A percentile compares a stretch with the other conserved stretches of the same genome.
Conservation (phyloP, 495 filamentous ascomycete genomes). For the Margaritispora aquatica region DNA sequence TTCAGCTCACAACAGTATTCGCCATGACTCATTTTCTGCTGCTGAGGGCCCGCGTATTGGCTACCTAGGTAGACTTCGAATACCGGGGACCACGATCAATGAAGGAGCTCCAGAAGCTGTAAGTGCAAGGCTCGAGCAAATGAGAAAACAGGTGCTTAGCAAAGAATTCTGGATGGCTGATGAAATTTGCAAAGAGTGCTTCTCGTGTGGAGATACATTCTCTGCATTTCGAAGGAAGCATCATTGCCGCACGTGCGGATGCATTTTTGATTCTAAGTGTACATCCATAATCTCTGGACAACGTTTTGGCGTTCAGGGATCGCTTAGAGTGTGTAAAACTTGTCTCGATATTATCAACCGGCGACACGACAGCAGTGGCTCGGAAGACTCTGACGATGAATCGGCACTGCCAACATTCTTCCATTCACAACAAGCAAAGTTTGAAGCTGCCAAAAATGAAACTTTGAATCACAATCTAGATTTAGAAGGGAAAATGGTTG, state of each 20-base stretch:
- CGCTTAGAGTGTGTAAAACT: constrained; percentile 88
- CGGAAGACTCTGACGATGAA: constrained; percentile 78
- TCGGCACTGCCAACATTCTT: constrained; percentile 45
- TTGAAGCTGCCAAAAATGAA: constrained; percentile 26
- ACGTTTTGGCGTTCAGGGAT: constrained; percentile 80
- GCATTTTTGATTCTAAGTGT: constrained; percentile 97
- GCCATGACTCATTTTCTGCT: constrained; percentile 43
- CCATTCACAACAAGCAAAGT: constrained; percentile 41
- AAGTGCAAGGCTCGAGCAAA: constrained; percentile 56
- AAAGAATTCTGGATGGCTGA: constrained; percentile 99
- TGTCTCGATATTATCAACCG: constrained; percentile 90
- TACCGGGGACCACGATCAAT: constrained; percentile 47
- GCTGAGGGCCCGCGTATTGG: constrained; percentile 24
- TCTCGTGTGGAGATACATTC: constrained; percentile 82
- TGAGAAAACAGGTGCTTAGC: constrained; percentile 78
- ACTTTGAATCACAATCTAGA: not conserved
- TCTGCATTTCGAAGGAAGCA: constrained; percentile 94
- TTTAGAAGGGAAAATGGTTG: not conserved
- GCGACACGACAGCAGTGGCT: constrained; percentile 76
- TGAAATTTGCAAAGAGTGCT: constrained; percentile 97
- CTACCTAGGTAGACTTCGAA: constrained; percentile 31
- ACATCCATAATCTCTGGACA: constrained; percentile 82
- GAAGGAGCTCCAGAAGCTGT: constrained; percentile 53
- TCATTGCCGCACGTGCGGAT: constrained; percentile 89
- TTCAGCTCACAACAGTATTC: constrained; percentile 46